Percentiles rank a stretch among this genome's conserved stretches.
Conservation (phyloP, 768 basidiomycete species). For the Boletus coccyginus region DNA sequence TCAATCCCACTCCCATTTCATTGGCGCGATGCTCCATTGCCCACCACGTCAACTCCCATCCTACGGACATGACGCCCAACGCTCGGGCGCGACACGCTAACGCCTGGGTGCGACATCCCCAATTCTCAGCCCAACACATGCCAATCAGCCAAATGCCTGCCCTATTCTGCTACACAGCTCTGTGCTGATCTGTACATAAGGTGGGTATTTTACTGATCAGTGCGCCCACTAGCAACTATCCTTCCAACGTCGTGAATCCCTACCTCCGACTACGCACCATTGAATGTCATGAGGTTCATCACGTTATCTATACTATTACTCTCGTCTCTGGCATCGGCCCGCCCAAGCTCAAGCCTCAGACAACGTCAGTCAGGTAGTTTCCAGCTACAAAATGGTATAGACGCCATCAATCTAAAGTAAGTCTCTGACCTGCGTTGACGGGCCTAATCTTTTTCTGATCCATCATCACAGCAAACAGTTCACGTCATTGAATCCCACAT, state of each 20-base stretch:
- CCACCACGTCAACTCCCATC: no score
- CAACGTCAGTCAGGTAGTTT: slow-evolving; percentile 25
- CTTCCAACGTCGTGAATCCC: background rate
- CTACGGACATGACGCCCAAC: no score
- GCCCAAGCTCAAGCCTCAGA: slow-evolving; percentile 36
- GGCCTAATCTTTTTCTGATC: background rate
- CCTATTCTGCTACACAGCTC: no score
- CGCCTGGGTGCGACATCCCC: no score
- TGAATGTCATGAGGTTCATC: slow-evolving; percentile 37
- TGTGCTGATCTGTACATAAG: no score
- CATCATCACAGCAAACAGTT: slow-evolving; percentile 20
- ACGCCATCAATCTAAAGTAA: slow-evolving; percentile 42
- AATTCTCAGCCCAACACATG: no score
- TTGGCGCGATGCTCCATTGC: no score
- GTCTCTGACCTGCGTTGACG: background rate
- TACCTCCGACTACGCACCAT: background rate
- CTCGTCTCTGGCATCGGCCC: slow-evolving; percentile 32
- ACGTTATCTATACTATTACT: slow-evolving; percentile 34
- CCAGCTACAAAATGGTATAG: slow-evolving; percentile 40
- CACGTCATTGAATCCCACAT: slow-evolving; percentile 18
- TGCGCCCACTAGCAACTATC: background rate
- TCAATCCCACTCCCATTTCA: no score
- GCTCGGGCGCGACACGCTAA: no score
- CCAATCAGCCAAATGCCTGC: no score
- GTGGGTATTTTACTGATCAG: no score